Percentiles rank a stretch among this genome's conserved stretches.
Conservation (phyloP, 2,329 filamentous ascomycete species). For the Scortechinia acanthostroma region DNA sequence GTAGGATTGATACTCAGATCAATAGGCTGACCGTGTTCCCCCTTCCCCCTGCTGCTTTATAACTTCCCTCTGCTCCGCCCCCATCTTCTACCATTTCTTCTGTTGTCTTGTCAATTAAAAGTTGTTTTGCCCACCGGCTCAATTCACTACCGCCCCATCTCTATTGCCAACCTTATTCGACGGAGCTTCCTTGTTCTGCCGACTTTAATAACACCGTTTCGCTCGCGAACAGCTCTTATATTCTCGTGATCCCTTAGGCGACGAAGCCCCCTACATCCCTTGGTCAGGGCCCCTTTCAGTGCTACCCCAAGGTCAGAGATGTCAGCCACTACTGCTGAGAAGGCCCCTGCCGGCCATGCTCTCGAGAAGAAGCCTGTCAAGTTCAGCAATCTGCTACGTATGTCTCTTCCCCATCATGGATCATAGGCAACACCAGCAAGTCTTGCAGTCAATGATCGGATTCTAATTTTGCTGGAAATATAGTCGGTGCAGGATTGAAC, state of each 20-base stretch:
- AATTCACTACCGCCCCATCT: slow-evolving; percentile 5
- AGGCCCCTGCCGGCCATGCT: slow-evolving; percentile 40
- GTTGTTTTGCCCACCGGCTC: background rate
- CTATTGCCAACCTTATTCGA: slow-evolving; percentile 8
- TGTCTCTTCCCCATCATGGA: slow-evolving; percentile 19
- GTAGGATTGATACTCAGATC: no score
- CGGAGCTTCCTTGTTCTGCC: slow-evolving; percentile 10
- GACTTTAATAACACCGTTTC: no score
- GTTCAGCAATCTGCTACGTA: slow-evolving; percentile 88
- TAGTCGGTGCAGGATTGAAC: slow-evolving; percentile 84
- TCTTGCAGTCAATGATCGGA: background rate
- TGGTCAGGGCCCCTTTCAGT: slow-evolving; percentile 82
- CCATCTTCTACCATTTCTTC: no score
- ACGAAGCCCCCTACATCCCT: slow-evolving; percentile 87
- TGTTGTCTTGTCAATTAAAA: no score
- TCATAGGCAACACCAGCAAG: background rate
- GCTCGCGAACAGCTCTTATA: slow-evolving; percentile 7
- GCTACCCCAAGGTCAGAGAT: slow-evolving; percentile 44
- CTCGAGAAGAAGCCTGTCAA: slow-evolving; percentile 99
- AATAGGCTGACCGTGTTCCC: no score
- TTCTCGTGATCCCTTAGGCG: slow-evolving; percentile 33
- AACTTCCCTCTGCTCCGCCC: no score
- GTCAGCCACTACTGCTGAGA: slow-evolving; percentile 49
- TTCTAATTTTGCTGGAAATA: slow-evolving; percentile 5
- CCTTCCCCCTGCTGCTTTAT: no score